Conservation (phyloP, 805 yeast genomes). For the Ogataea nitratoaversa region DNA sequence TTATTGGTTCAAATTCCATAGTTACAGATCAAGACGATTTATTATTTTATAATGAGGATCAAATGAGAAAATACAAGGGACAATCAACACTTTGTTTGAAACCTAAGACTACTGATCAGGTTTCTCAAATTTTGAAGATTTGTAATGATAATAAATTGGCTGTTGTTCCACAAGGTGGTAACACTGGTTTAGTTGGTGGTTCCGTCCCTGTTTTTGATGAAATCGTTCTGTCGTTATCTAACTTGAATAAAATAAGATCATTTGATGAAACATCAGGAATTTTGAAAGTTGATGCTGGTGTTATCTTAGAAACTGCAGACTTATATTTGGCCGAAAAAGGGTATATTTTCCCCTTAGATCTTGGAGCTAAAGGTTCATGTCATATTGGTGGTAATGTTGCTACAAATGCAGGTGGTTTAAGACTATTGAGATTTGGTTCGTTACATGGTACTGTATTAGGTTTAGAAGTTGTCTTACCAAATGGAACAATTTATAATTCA, state of each 20-base stretch:
- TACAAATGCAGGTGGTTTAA: conserved; percentile 93
- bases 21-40: conserved; percentile 61
- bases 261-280: conserved; percentile 84
- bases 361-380: conserved; percentile 97
- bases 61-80: conserved; percentile 94
- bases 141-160: conserved; percentile 77
- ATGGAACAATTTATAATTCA: conserved; percentile 77
- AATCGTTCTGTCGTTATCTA: conserved; percentile 65
- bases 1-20: conserved; percentile 49
- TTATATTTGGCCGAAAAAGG: conserved; percentile 72
- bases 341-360: conserved; percentile 85
- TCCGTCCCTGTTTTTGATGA: conserved; percentile 91
- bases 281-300: conserved; percentile 85
- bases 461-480: conserved; percentile 86
- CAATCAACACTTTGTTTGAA: conserved; percentile 74
- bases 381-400: conserved; percentile 95
- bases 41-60: conserved; percentile 75
- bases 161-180: conserved; percentile 95
- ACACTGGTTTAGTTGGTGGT: conserved; percentile 95
- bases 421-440: conserved; percentile 84
- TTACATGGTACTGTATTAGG: conserved; percentile 91
- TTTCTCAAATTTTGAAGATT: conserved; percentile 69
- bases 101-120: conserved; percentile 78
- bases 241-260: conserved; percentile 71
- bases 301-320: conserved; percentile 83